phyloP scores from a whole-genome alignment of 1,284 basidiomycete genomes.

The Ustilago lituana region DNA sequence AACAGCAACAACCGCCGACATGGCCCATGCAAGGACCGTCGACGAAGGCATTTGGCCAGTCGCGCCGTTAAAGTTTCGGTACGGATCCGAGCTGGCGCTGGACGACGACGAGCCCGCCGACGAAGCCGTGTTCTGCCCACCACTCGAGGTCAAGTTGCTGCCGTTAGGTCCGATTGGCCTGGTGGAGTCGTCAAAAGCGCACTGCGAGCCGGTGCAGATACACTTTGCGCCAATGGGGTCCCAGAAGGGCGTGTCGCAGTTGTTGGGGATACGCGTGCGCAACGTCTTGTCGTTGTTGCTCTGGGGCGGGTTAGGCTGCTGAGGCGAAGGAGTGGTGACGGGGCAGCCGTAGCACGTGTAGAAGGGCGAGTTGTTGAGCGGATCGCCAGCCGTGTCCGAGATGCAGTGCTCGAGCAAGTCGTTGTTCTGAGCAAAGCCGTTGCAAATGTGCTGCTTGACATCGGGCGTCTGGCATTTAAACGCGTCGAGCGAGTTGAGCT shows the following conservation, averaged over 20 bases:
- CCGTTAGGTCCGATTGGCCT: slow-evolving; percentile 58
- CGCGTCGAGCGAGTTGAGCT: slow-evolving; percentile 61
- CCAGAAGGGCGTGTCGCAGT: slow-evolving; percentile 62
- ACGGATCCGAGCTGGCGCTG: slow-evolving; percentile 33
- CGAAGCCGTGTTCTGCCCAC: slow-evolving; percentile 27
- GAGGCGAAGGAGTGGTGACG: slow-evolving; percentile 51
- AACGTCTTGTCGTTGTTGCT: slow-evolving; percentile 57
- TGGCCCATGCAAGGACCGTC: slow-evolving; percentile 19
- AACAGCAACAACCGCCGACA: slow-evolving; percentile 14
- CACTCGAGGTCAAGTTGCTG: slow-evolving; percentile 38
- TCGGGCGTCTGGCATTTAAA: slow-evolving; percentile 61
- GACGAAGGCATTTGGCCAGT: neutral
- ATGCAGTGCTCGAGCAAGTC: slow-evolving; percentile 60
- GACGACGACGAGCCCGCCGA: slow-evolving; percentile 14
- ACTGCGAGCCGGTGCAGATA: slow-evolving; percentile 45
- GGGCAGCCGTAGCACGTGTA: slow-evolving; percentile 65
- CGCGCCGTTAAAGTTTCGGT: slow-evolving; percentile 35
- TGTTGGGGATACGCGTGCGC: slow-evolving; percentile 51
- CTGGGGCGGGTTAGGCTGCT: slow-evolving; percentile 60
- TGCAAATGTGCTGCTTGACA: slow-evolving; percentile 55
- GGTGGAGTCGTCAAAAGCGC: slow-evolving; percentile 55
- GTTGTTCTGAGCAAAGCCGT: slow-evolving; percentile 53
- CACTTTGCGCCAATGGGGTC: slow-evolving; percentile 60
- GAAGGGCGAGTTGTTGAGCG: slow-evolving; percentile 61
- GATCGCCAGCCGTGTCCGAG: slow-evolving; percentile 51